Percentiles rank a stretch among this genome's conserved stretches.
Evolutionary conservation across 495 filamentous ascomycete genomes (phyloP).

Genomic region (Trichoderma gamsii): DNA sequence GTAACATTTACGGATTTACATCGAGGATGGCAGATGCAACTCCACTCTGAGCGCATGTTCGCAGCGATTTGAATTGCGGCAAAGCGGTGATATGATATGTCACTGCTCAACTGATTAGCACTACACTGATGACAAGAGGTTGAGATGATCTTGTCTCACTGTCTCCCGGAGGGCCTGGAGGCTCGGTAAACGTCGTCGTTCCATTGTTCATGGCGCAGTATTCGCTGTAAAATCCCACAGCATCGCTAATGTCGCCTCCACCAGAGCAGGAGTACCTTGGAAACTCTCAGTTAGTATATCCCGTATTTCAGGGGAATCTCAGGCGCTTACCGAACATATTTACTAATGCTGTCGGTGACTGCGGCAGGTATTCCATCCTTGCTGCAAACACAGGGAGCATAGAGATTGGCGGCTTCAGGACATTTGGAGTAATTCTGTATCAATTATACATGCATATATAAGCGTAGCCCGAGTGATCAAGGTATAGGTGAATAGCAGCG

Average conservation of each 20-base stretch:
- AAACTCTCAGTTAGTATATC: background rate
- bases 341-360: slow-evolving; percentile 35
- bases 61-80: slow-evolving; percentile 36
- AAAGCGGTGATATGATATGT: slow-evolving; percentile 47
- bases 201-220: slow-evolving; percentile 44
- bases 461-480: background rate
- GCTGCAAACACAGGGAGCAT: slow-evolving; percentile 42
- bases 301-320: background rate
- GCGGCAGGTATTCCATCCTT: slow-evolving; percentile 41
- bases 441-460: no score
- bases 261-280: slow-evolving; percentile 29
- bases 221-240: slow-evolving; percentile 41
- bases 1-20: slow-evolving; percentile 22
- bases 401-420: slow-evolving; percentile 11
- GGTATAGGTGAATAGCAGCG: background rate
- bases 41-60: slow-evolving; percentile 36
- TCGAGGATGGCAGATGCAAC: slow-evolving; percentile 35
- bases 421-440: background rate
- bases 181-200: slow-evolving; percentile 38
- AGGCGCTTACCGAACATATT: slow-evolving; percentile 29
- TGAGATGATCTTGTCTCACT: slow-evolving; percentile 22
- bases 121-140: background rate
- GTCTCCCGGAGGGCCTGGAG: slow-evolving; percentile 39
- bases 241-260: slow-evolving; percentile 38
- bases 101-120: slow-evolving; percentile 26